These are phyloP conservation scores for Nyctanthes arbortristis DNA, from an alignment of 257 asterid genomes.

Conservation along the genomic window DNA sequence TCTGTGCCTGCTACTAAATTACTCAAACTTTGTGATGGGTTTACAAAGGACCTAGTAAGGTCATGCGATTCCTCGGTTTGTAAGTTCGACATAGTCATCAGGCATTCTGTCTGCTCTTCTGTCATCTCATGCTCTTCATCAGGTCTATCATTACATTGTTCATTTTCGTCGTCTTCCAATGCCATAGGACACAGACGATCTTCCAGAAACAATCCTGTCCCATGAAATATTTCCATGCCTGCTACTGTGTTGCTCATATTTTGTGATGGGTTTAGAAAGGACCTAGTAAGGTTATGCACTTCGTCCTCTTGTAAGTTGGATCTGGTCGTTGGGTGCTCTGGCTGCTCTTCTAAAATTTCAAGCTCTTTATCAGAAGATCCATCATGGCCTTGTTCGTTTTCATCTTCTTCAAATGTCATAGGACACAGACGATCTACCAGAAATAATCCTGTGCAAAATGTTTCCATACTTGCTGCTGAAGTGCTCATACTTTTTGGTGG, in stretches of 20 bases:
- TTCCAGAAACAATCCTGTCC: slow-evolving; percentile 44
- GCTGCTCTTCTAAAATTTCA: slow-evolving; percentile 28
- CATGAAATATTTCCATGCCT: slow-evolving; percentile 39
- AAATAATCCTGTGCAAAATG: slow-evolving; percentile 33
- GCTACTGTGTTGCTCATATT: slow-evolving; percentile 29
- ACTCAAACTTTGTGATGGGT: slow-evolving; percentile 27
- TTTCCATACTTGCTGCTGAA: slow-evolving; percentile 37
- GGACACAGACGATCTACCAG: slow-evolving; percentile 59
- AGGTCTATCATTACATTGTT: slow-evolving; percentile 23
- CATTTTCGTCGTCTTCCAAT: slow-evolving; percentile 47
- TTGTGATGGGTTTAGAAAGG: slow-evolving; percentile 33
- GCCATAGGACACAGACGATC: slow-evolving; percentile 56
- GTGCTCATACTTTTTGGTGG: slow-evolving; percentile 26
- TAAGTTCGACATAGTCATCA: slow-evolving; percentile 3
- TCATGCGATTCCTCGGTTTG: background rate
- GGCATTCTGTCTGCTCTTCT: slow-evolving; percentile 33
- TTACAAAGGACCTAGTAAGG: too few relatives aligned
- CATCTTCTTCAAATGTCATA: slow-evolving; percentile 44
- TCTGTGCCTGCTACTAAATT: slow-evolving; percentile 38
- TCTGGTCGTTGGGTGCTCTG: slow-evolving; percentile 14
- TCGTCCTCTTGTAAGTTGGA: slow-evolving; percentile 27
- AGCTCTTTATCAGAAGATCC: slow-evolving; percentile 25
- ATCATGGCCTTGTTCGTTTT: slow-evolving; percentile 34
- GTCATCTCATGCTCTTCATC: slow-evolving; percentile 26
- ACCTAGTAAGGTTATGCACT: slow-evolving; percentile 24